These are phyloP conservation scores for Quercus dentata DNA, from an alignment of 306 rosid species.

Conservation along the genomic window DNA sequence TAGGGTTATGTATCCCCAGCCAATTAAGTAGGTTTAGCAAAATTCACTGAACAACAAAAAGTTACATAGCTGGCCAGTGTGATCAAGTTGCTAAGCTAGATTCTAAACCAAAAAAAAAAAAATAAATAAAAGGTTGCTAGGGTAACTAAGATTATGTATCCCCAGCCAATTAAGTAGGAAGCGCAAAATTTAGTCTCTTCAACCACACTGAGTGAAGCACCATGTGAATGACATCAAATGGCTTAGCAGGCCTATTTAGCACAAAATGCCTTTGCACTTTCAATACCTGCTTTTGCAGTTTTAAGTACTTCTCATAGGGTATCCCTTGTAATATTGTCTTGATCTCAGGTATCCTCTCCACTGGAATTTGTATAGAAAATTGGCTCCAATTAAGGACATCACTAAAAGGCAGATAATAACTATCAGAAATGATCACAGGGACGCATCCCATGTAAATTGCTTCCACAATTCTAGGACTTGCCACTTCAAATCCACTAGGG, in stretches of 20 bases:
- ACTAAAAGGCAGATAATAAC: conserved; percentile 60
- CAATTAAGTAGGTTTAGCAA: conserved; percentile 15
- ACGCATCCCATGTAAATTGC: conserved; percentile 70
- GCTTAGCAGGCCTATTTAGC: conserved; percentile 55
- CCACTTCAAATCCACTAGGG: conserved; percentile 85
- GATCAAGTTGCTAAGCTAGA: too few relatives aligned
- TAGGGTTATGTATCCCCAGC: not conserved
- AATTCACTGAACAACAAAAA: too few relatives aligned
- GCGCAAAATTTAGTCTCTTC: conserved; percentile 43
- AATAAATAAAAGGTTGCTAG: not conserved
- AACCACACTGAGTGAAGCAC: conserved; percentile 78
- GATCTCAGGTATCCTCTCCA: conserved; percentile 44
- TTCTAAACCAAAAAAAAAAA: too few relatives aligned
- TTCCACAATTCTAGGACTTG: conserved; percentile 80
- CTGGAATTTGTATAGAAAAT: conserved; percentile 57
- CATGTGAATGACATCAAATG: conserved; percentile 75
- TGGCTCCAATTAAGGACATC: conserved; percentile 72
- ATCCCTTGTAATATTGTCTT: conserved; percentile 48
- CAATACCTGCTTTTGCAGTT: conserved; percentile 40
- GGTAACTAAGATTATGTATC: not conserved
- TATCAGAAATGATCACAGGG: conserved; percentile 58
- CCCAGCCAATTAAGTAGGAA: conserved; percentile 7
- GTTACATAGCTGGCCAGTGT: too few relatives aligned
- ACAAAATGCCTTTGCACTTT: conserved; percentile 53
- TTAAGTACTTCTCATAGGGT: conserved; percentile 37